Base-by-base conservation (phyloP, 306 rosid species). In the Lathyrus aphaca region DNA sequence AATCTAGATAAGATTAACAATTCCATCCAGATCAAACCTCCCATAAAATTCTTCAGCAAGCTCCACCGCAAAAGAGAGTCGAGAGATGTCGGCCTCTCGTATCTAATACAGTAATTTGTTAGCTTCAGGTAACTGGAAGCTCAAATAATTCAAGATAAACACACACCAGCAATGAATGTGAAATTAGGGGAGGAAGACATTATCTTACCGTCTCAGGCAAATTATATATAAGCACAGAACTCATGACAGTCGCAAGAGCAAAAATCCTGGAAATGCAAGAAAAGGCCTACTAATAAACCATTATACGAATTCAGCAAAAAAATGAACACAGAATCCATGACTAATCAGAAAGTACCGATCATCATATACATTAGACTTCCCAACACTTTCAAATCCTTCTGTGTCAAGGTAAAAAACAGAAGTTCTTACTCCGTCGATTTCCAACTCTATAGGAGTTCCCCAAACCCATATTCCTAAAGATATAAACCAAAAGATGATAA, bases 1-100 rank as follows among this genome's bases (percentile, higher is more conserved):
- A 49, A 59, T n/a, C 40, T 4, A n/a, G 60, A 64, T 32, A 43
- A 67, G 27, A 62, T 61, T 42, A 51, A 49, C 32, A 74, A 74
- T 38, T 7, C 65, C 37, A 54, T 48, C 46, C 49, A 76, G 77
- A 64, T 62, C 83, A 69, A 73, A 94, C 98, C 98, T 94, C 89
- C 97, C 97, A 71, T 91, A 91, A 76, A 94, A 94, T 79, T 94
- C 99, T 88, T 94, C 99, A 59, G 99, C 99, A 66, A 94, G 99
- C 82, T 94, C 97, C 67, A 94, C 96, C 27, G 99, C 99, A 87
- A 94, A 94, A 67, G 99, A 94, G 67, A 94, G 79, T 67, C 99
- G 80, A 76, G 96, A 88, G 54, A 94, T 91, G 75, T 94, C 99
- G 76, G 99, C 99, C 85, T 94, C 99, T 39, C 97, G 99, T 38